Evolutionary conservation across 495 filamentous ascomycete genomes (phyloP), one percentile per base, ranked within the genome.

Genomic region (Lophiostoma macrostomum): DNA sequence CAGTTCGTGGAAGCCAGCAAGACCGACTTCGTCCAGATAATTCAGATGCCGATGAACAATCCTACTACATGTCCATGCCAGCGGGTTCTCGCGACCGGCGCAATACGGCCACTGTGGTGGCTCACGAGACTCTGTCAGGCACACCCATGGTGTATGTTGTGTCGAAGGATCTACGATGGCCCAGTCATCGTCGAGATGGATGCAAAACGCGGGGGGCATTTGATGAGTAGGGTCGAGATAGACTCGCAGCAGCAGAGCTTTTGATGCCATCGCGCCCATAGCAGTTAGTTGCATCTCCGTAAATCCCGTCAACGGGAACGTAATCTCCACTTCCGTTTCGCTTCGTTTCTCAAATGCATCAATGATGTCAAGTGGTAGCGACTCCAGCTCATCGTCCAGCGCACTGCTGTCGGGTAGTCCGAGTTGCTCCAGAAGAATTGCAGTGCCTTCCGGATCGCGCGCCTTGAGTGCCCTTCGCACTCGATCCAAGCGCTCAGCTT

Each of bases 171-270:
- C 35, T 37, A 46, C 14, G 22, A 25, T 5, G 16, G 37, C 29
- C 25, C n/a, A 19, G 32, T 50, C 53, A n/a, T 44, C 50, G 36
- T 60, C 54, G 4, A 68, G 48, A 46, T 68, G 66, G 0, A 61
- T 35, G 29, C 66, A 68, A 37, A 66, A 68, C 5, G 39, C 45
- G 0, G 56, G 39, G 0, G 46, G 49, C 19, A 53, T 27, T 4
- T 29, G 36, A 11, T 31, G 20, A 10, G 18, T 25, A 42, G 45
- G 35, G 27, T 46, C 52, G 6, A 57, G 14, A 18, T 28, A 42
- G 1, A 61, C 13, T 5, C 45, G 58, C 6, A 62, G 14, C 10
- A 62, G 27, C 16, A 63, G 8, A 4, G 39, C 56, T n/a, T 63
- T 58, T 10, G 60, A 44, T 13, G 11, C 32, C 1, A 39, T 41